These are phyloP conservation scores for Tympanopsis confertula DNA, from an alignment of 2,329 filamentous ascomycete species.

Conservation along the genomic window DNA sequence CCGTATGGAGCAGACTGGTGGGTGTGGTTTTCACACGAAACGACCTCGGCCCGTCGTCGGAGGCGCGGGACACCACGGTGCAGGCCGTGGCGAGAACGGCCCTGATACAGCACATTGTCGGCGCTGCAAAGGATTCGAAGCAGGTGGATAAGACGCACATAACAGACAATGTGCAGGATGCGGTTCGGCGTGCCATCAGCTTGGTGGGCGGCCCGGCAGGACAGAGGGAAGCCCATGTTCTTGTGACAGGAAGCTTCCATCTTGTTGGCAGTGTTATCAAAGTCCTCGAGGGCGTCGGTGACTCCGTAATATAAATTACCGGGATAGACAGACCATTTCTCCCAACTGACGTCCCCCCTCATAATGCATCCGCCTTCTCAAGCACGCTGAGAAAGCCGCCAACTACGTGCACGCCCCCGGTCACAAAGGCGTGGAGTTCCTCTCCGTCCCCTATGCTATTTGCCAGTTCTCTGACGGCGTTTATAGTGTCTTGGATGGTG, in stretches of 20 bases:
- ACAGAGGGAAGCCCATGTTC: constrained; percentile 38
- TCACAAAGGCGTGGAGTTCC: constrained; percentile 9
- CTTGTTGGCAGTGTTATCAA: constrained; percentile 69
- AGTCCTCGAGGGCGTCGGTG: constrained; percentile 47
- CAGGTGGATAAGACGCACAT: constrained; percentile 31
- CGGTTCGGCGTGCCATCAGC: constrained; percentile 45
- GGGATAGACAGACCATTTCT: constrained; percentile 16
- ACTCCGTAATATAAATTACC: constrained; percentile 12
- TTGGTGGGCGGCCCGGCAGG: constrained; percentile 15
- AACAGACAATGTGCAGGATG: constrained; percentile 60
- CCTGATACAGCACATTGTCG: constrained; percentile 36
- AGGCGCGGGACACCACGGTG: constrained; percentile 39
- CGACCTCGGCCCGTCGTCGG: constrained; percentile 20
- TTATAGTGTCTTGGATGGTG: constrained; percentile 43
- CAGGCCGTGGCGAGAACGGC: constrained; percentile 54
- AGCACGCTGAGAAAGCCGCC: background rate
- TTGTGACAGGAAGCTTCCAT: constrained; percentile 78
- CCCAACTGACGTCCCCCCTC: background rate
- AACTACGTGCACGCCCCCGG: background rate
- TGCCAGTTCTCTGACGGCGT: constrained; percentile 26
- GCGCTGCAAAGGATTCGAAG: constrained; percentile 17
- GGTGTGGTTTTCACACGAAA: constrained; percentile 77
- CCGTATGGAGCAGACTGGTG: constrained; percentile 39
- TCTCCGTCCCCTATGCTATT: constrained; percentile 8
- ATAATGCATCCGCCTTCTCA: background rate